Evolutionary conservation across 176 grass and related monocot genomes (phyloP).

Genomic region (Eremochloa ophiuroides): DNA sequence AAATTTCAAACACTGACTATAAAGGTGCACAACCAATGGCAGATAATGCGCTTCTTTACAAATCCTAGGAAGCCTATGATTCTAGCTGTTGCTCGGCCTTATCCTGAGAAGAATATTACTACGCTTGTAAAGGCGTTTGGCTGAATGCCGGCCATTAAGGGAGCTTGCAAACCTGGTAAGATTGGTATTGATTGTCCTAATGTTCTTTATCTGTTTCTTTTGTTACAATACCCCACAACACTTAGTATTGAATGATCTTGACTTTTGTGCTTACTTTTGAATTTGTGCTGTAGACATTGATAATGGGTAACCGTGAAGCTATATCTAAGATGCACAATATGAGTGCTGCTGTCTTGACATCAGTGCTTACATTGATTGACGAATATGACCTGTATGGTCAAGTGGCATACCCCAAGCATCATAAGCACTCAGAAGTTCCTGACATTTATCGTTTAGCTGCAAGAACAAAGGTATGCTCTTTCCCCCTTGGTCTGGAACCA

Average conservation of each 20-base stretch:
- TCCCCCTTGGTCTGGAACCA: not conserved
- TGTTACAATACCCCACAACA: not conserved
- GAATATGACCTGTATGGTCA: constrained; percentile 79
- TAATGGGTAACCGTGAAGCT: constrained; percentile 82
- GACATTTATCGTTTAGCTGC: constrained; percentile 74
- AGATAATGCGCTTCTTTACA: not conserved
- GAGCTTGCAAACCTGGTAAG: constrained; percentile 78
- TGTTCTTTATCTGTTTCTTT: not conserved
- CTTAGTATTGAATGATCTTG: not conserved
- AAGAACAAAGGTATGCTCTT: constrained; percentile 68
- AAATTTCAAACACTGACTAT: not conserved
- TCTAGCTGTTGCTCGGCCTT: not conserved
- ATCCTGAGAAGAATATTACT: not conserved
- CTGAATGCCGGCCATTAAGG: not conserved
- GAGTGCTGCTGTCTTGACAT: constrained; percentile 69
- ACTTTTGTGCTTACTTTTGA: not conserved
- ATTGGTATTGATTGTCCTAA: constrained; percentile 6
- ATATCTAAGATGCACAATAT: constrained; percentile 79
- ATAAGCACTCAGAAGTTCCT: constrained; percentile 83
- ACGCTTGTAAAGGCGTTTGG: not conserved
- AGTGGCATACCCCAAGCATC: constrained; percentile 86
- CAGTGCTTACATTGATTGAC: constrained; percentile 74
- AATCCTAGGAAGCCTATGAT: not conserved
- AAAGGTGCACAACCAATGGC: not conserved
- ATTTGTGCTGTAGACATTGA: constrained; percentile 53